A percentile compares a stretch with the other conserved stretches of the same genome.
phyloP scores from a whole-genome alignment of 352 stramenopile species.

The Pythium scleroteichum region DNA sequence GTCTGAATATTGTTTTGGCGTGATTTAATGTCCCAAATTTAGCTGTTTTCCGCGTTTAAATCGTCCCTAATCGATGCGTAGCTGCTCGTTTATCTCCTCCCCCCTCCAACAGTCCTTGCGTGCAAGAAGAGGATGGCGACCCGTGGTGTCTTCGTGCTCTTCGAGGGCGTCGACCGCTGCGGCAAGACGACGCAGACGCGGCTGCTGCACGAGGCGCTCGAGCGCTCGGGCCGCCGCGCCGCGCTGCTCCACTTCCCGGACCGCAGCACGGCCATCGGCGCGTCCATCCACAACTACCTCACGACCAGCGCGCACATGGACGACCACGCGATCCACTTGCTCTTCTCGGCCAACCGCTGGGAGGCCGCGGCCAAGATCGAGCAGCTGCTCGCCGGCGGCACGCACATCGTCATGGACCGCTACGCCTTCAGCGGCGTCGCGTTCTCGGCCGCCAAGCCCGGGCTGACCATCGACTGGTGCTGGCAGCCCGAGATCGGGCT shows the following conservation, averaged over 20 bases:
- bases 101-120: neutral
- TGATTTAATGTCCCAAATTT: neutral
- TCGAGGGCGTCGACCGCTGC: constrained; percentile 99
- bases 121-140: constrained; percentile 19
- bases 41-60: neutral
- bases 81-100: neutral
- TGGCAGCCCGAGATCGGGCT: constrained; percentile 96
- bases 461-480: constrained; percentile 97
- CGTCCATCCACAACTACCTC: constrained; percentile 98
- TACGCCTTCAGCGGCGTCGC: constrained; percentile 98
- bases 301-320: constrained; percentile 89
- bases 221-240: constrained; percentile 23
- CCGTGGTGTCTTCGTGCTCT: constrained; percentile 97
- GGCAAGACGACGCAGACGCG: constrained; percentile 99
- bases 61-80: neutral
- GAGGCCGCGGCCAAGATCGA: constrained; percentile 88
- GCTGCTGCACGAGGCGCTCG: constrained; percentile 76
- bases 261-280: constrained; percentile 90
- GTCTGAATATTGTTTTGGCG: too few species aligned
- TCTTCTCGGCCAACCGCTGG: constrained; percentile 99
- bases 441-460: constrained; percentile 96
- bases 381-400: constrained; percentile 69
- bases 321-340: constrained; percentile 97
- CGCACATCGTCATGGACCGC: constrained; percentile 96
- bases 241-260: constrained; percentile 82